Base-by-base conservation (phyloP, 345 rosid species). In the Gossypium thurberi region DNA sequence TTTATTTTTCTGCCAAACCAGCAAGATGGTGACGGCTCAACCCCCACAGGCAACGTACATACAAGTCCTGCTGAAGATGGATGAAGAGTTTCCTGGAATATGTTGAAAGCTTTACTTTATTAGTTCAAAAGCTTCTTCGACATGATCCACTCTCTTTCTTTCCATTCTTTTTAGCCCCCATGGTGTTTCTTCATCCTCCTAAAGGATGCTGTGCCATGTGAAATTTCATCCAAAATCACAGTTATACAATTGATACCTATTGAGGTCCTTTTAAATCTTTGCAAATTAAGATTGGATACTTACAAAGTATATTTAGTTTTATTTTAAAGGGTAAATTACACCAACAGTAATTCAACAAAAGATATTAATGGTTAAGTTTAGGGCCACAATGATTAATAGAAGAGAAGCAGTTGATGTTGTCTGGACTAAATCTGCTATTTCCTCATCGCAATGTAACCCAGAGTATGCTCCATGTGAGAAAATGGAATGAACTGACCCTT, bases 341-440 rank as follows among this genome's bases (percentile, higher is more conserved):
- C 0, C 6, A 33, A 33, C 1, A 4, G 1, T 33, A 5, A 33
- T 0, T 33, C 37, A 33, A 33, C 37, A 33, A 33, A 33, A 33
- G 6, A 33, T 33, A 4, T 33, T 4, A 33, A 33, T 33, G 6
- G 37, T 28, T 28, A 28, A 5, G 1, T 28, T 28, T 0, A 4
- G 37, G 37, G 37, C 6, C 6, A 33, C 37, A 33, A 33, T 33
- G 37, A 33, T 33, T 33, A 33, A 33, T 33, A 33, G 37, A 33
- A 33, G 6, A 33, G 5, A 33, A 33, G 37, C 37, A 33, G 37
- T 33, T 33, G 6, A 33, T 33, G 37, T 58, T 33, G 70, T 52
- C 26, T 82, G 52, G 84, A 80, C 43, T 78, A 76, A 76, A 76
- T 15, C n/a, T 74, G 69, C 72, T 57, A 23, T 75, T 59, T 21